These are phyloP conservation scores for Talaromyces sp. DNA, from an alignment of 2,329 filamentous ascomycete genomes.

Conservation along the genomic window DNA sequence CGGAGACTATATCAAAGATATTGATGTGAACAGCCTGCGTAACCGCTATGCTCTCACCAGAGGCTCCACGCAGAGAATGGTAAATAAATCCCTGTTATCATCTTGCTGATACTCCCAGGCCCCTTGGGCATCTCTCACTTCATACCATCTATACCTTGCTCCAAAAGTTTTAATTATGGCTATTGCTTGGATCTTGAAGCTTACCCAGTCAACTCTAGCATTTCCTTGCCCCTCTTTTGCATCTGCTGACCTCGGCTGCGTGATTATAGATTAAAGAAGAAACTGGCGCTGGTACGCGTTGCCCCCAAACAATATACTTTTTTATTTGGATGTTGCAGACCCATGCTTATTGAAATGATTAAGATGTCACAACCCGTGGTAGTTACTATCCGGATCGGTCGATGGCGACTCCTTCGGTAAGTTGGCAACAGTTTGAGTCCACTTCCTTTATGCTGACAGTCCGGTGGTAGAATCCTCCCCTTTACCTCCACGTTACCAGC, in stretches of 20 bases:
- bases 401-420: constrained; percentile 90
- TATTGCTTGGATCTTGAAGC: constrained; percentile 50
- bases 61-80: constrained; percentile 97
- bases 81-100: constrained; percentile 73
- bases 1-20: constrained; percentile 97
- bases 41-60: constrained; percentile 98
- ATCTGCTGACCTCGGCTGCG: constrained; percentile 88
- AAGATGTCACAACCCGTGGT: constrained; percentile 98
- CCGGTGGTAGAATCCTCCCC: constrained; percentile 69
- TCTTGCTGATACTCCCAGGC: constrained; percentile 62
- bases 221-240: constrained; percentile 64
- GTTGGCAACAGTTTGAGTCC: constrained; percentile 33
- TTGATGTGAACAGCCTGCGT: constrained; percentile 95
- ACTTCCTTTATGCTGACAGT: neutral
- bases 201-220: constrained; percentile 65
- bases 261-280: constrained; percentile 98
- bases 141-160: constrained; percentile 18
- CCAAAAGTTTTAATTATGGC: neutral
- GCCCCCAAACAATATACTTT: constrained; percentile 30
- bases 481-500: constrained; percentile 94
- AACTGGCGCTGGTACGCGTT: constrained; percentile 96
- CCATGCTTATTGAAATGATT: constrained; percentile 58
- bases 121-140: constrained; percentile 35
- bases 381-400: constrained; percentile 96
- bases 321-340: constrained; percentile 45